Evolutionary conservation across 805 yeast species (phyloP).

Genomic region (Nakazawaea holstii): DNA sequence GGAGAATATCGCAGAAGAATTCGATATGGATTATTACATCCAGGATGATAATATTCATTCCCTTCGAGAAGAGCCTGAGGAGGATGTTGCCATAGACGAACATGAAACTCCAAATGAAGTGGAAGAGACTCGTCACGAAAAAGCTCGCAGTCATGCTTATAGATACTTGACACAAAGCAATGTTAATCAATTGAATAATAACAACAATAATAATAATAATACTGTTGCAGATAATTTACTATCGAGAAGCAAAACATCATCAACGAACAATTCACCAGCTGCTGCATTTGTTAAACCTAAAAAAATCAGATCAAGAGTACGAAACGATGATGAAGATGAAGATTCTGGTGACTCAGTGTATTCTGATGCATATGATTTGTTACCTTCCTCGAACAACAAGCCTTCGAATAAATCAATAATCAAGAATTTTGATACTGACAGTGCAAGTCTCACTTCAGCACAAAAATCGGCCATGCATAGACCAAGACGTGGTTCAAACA

Average conservation of each 20-base stretch:
- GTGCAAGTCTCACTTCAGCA: not conserved
- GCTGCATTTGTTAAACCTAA: not conserved
- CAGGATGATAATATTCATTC: slow-evolving; percentile 1
- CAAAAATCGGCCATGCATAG: not conserved
- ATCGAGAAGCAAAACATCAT: slow-evolving; percentile 12
- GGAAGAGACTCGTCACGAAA: not conserved
- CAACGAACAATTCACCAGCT: not conserved
- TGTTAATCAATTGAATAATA: not conserved
- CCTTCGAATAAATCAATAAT: not conserved
- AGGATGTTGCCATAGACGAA: not conserved
- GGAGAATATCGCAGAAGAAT: slow-evolving; percentile 24
- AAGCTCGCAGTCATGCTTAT: not conserved
- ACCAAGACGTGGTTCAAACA: slow-evolving; percentile 1
- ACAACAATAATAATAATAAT: not conserved
- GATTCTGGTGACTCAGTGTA: slow-evolving; percentile 16
- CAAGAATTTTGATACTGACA: not conserved
- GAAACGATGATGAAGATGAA: slow-evolving; percentile 11
- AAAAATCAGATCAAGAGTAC: not conserved
- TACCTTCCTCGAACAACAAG: not conserved
- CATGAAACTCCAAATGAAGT: not conserved
- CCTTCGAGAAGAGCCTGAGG: slow-evolving; percentile 11
- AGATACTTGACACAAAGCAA: slow-evolving; percentile 3
- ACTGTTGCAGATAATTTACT: slow-evolving; percentile 12
- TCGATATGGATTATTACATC: slow-evolving; percentile 17
- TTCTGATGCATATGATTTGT: slow-evolving; percentile 19